Conservation (phyloP, 805 yeast genomes). For the Wickerhamiella kurtzmanii region DNA sequence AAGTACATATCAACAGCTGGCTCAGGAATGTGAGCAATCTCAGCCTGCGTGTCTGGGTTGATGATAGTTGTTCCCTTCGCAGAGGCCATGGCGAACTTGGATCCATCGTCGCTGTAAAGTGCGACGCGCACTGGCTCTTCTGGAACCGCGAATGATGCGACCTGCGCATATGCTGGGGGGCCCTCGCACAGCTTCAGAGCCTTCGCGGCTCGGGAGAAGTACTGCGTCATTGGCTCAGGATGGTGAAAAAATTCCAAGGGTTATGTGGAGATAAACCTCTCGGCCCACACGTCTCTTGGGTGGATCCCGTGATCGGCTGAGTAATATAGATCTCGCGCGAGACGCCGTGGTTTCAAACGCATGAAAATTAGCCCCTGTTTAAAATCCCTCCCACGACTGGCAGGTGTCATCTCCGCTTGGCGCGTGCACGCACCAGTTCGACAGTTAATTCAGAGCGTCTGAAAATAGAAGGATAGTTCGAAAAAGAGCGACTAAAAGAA, state of each 20-base stretch:
- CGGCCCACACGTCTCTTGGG: too few relatives aligned
- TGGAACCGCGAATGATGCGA: constrained; percentile 21
- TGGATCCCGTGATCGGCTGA: not conserved
- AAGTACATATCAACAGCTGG: constrained; percentile 68
- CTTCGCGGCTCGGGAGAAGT: constrained; percentile 20
- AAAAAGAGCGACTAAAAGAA: too few relatives aligned
- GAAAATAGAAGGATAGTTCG: too few relatives aligned
- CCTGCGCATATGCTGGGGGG: constrained; percentile 23
- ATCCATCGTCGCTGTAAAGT: constrained; percentile 54
- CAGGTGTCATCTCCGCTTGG: too few relatives aligned
- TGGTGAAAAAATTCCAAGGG: not conserved
- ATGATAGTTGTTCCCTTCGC: constrained; percentile 45
- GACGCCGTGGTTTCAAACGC: too few relatives aligned
- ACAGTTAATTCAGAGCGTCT: too few relatives aligned
- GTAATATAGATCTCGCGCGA: too few relatives aligned
- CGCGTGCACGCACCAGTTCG: too few relatives aligned
- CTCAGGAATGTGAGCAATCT: constrained; percentile 37
- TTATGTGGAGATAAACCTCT: not conserved
- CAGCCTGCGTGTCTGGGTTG: constrained; percentile 40
- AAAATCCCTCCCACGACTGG: too few relatives aligned
- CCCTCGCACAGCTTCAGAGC: constrained; percentile 19
- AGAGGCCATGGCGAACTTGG: constrained; percentile 58
- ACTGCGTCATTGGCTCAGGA: constrained; percentile 18
- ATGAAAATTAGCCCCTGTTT: too few relatives aligned
- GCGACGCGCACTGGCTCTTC: constrained; percentile 46